Conservation (phyloP, 208 protist genomes). For the Trypanosoma mega region DNA sequence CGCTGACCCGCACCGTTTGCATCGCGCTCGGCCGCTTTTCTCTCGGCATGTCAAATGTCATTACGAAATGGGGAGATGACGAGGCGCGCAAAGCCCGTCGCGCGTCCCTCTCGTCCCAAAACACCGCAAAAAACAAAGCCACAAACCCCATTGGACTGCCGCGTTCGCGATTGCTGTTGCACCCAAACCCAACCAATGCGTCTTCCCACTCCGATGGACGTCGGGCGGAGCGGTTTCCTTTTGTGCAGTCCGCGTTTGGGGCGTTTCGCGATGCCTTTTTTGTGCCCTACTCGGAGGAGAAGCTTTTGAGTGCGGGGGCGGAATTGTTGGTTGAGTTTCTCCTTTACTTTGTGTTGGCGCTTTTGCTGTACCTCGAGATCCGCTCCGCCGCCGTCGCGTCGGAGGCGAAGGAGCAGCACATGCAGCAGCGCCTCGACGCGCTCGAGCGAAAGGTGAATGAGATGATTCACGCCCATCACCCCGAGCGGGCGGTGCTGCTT, state of each 20-base stretch:
- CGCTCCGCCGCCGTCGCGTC: slow-evolving; percentile 39
- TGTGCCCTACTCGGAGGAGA: slow-evolving; percentile 62
- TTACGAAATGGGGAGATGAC: slow-evolving; percentile 53
- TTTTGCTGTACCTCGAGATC: slow-evolving; percentile 65
- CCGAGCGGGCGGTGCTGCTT: slow-evolving; percentile 30
- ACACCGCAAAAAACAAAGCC: slow-evolving; percentile 19
- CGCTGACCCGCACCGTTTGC: slow-evolving; percentile 63
- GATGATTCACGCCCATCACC: slow-evolving; percentile 35
- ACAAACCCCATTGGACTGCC: slow-evolving; percentile 39
- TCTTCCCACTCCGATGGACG: too few species aligned
- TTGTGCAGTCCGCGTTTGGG: slow-evolving; percentile 65
- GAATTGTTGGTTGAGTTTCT: slow-evolving; percentile 80
- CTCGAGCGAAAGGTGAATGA: slow-evolving; percentile 83
- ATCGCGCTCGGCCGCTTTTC: slow-evolving; percentile 79
- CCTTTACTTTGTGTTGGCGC: slow-evolving; percentile 65
- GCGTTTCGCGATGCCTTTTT: slow-evolving; percentile 76
- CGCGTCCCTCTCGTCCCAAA: slow-evolving; percentile 27
- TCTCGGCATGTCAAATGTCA: slow-evolving; percentile 64
- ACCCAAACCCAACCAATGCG: slow-evolving; percentile 28
- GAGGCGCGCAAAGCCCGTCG: slow-evolving; percentile 35
- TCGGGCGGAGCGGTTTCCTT: slow-evolving; percentile 54
- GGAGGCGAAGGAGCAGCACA: slow-evolving; percentile 55
- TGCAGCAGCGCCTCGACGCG: slow-evolving; percentile 57
- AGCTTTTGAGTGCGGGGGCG: slow-evolving; percentile 69
- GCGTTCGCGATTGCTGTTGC: slow-evolving; percentile 70